phyloP scores from a whole-genome alignment of 2,329 filamentous ascomycete genomes.

The Fusarium illudens region DNA sequence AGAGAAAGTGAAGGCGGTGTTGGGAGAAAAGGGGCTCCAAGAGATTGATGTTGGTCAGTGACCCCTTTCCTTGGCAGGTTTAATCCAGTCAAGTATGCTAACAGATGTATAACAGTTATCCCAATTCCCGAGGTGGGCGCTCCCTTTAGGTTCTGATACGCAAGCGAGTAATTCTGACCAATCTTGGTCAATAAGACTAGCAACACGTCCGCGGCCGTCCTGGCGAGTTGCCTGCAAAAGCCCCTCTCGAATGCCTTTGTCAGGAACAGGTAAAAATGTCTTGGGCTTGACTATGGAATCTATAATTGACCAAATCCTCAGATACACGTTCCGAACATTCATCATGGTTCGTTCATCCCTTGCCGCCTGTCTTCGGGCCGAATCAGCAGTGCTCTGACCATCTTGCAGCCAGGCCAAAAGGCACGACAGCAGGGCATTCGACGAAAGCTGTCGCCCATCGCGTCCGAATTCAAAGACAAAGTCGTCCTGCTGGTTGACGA shows the following conservation, averaged over 20 bases:
- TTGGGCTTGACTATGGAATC: neutral
- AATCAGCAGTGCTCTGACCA: neutral
- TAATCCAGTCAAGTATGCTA: neutral
- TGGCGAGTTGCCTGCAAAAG: conserved; percentile 75
- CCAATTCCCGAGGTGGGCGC: conserved; percentile 65
- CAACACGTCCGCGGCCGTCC: conserved; percentile 78
- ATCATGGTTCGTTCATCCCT: conserved; percentile 45
- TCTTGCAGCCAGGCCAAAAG: conserved; percentile 59
- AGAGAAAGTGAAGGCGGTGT: conserved; percentile 70
- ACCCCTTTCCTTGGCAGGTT: neutral
- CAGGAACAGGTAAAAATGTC: conserved; percentile 76
- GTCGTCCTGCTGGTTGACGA: conserved; percentile 88
- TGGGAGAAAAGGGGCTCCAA: conserved; percentile 73
- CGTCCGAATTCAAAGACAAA: conserved; percentile 81
- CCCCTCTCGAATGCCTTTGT: conserved; percentile 84
- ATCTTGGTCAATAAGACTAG: conserved; percentile 64
- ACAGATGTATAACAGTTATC: conserved; percentile 64
- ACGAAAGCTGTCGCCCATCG: conserved; percentile 87
- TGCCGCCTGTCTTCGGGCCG: neutral
- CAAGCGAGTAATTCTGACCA: neutral
- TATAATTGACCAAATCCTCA: neutral
- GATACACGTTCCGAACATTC: conserved; percentile 80
- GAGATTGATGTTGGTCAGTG: conserved; percentile 73
- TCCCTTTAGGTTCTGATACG: neutral
- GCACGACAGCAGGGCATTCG: conserved; percentile 85